Evolutionary conservation across 1,284 basidiomycete species (phyloP).

Genomic region (Sporisorium graminicola): DNA sequence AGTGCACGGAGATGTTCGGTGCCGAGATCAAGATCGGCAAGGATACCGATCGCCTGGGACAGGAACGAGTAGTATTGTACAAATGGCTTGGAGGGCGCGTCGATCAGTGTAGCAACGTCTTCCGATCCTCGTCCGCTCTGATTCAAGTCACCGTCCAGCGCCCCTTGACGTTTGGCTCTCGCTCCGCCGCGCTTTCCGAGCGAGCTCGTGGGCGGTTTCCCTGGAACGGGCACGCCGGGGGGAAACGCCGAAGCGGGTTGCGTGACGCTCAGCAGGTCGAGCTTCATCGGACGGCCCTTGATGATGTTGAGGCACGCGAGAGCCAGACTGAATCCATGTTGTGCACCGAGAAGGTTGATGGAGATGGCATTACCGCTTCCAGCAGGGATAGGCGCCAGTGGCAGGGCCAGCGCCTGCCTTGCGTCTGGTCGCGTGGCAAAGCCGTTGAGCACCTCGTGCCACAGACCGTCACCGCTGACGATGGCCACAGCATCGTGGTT

Average conservation of each 20-base stretch:
- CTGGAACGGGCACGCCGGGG: conserved; percentile 35
- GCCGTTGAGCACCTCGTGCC: conserved; percentile 94
- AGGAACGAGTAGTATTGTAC: conserved; percentile 82
- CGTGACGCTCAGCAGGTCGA: conserved; percentile 84
- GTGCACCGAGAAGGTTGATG: conserved; percentile 76
- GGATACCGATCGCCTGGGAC: conserved; percentile 86
- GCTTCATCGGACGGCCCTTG: conserved; percentile 81
- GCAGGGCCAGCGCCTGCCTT: conserved; percentile 78
- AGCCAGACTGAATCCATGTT: conserved; percentile 63
- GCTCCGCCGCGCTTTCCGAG: conserved; percentile 14
- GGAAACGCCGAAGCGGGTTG: conserved; percentile 73
- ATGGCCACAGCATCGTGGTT: conserved; percentile 78
- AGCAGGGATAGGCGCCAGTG: conserved; percentile 87
- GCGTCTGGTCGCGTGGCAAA: conserved; percentile 81
- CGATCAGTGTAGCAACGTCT: conserved; percentile 37
- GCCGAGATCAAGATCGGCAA: conserved; percentile 82
- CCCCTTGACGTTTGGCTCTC: conserved; percentile 6
- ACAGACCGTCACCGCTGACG: conserved; percentile 88
- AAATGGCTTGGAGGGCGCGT: conserved; percentile 47
- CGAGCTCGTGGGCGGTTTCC: conserved; percentile 7
- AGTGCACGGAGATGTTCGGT: conserved; percentile 92
- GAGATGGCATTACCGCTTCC: conserved; percentile 87
- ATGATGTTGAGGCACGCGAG: conserved; percentile 84
- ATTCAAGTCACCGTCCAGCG: conserved; percentile 22
- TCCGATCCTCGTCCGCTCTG: conserved; percentile 25